These are phyloP conservation scores for Mesostigma viride DNA, from an alignment of 139 green algal genomes.

Conservation along the genomic window DNA sequence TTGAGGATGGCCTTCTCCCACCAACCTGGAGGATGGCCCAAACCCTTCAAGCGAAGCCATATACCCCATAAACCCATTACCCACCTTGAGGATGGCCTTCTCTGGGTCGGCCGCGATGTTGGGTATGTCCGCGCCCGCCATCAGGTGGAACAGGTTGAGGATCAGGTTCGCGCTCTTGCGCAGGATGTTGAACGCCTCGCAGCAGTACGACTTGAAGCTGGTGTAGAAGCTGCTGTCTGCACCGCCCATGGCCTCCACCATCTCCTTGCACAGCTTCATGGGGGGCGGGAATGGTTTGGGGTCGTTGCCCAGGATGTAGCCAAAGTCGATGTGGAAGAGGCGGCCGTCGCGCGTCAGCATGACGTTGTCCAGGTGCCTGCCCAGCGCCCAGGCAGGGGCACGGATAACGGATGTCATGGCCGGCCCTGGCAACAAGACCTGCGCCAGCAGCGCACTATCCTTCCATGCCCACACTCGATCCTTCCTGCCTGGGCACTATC, in stretches of 20 bases:
- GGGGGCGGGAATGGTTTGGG: slow-evolving; percentile 92
- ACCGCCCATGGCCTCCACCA: slow-evolving; percentile 87
- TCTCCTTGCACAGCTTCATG: slow-evolving; percentile 66
- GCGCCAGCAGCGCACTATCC: no score
- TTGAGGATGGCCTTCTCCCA: no score
- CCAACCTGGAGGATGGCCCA: no score
- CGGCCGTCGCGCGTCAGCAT: slow-evolving; percentile 76
- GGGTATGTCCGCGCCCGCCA: slow-evolving; percentile 63
- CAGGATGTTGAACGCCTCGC: slow-evolving; percentile 97
- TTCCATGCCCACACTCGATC: no score
- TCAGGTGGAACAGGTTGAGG: slow-evolving; percentile 87
- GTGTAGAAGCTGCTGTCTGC: slow-evolving; percentile 54
- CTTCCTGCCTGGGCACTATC: no score
- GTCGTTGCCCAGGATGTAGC: slow-evolving; percentile 88
- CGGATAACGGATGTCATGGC: background rate
- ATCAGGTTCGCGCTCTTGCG: slow-evolving; percentile 84
- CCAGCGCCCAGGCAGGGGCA: background rate
- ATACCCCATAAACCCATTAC: no score
- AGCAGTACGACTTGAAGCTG: slow-evolving; percentile 53
- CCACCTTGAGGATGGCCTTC: slow-evolving; percentile 82
- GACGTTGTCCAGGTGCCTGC: slow-evolving; percentile 85
- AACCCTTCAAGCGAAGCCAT: no score
- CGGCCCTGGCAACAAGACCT: background rate
- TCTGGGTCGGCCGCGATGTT: slow-evolving; percentile 53
- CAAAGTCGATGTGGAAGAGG: slow-evolving; percentile 78